Percentiles rank a stretch among this genome's conserved stretches.
These are phyloP conservation scores for Mycena chlorophos DNA, from an alignment of 768 basidiomycete species.

Conservation along the genomic window DNA sequence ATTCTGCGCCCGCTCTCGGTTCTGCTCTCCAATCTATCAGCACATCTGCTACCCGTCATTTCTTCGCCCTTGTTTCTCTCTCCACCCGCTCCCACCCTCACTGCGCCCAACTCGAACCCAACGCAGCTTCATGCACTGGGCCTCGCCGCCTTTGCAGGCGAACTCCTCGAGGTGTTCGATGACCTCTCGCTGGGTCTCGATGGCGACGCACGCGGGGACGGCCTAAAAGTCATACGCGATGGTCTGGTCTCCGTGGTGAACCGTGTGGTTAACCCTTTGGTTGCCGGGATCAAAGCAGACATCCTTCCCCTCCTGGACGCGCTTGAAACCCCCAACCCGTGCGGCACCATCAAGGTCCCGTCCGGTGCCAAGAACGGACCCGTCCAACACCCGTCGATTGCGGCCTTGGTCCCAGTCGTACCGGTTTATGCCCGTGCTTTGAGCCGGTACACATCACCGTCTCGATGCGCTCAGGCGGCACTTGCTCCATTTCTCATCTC, in stretches of 20 bases:
- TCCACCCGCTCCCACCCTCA: constrained; percentile 50
- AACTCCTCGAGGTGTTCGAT: constrained; percentile 72
- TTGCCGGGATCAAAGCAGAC: constrained; percentile 60
- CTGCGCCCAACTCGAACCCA: constrained; percentile 55
- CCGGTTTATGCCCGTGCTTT: constrained; percentile 64
- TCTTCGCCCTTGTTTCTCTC: constrained; percentile 63
- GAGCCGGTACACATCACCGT: constrained; percentile 53
- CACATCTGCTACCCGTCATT: constrained; percentile 63
- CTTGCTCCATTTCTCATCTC: constrained; percentile 74
- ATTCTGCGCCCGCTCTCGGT: constrained; percentile 79
- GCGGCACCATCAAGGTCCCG: constrained; percentile 29
- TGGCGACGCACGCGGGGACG: constrained; percentile 62
- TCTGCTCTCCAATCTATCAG: constrained; percentile 66
- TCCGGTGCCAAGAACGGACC: constrained; percentile 33
- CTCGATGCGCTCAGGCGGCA: constrained; percentile 54
- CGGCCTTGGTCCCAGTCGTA: constrained; percentile 55
- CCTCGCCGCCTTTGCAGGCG: constrained; percentile 68
- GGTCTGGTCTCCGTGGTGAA: constrained; percentile 67
- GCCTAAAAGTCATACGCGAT: constrained; percentile 67
- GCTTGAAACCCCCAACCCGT: constrained; percentile 49
- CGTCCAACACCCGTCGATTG: constrained; percentile 59
- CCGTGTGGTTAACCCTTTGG: constrained; percentile 65
- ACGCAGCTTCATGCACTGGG: constrained; percentile 73
- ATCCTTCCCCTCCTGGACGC: constrained; percentile 62
- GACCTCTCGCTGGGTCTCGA: constrained; percentile 63